phyloP scores from a whole-genome alignment of 371 early-diverging fungal genomes.

The Mortierella sp. region DNA sequence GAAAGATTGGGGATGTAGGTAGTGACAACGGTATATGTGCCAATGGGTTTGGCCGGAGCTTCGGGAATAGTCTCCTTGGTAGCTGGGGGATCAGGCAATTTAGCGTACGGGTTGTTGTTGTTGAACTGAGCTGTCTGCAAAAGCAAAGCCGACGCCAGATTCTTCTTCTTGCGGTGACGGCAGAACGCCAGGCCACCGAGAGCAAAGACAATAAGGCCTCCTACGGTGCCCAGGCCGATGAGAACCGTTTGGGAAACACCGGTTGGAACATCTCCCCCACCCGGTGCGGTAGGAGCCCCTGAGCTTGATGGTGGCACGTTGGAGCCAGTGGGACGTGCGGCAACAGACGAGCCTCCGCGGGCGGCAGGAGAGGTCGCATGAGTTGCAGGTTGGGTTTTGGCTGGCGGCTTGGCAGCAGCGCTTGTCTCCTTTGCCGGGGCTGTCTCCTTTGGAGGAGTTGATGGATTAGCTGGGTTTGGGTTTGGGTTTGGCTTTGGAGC shows the following conservation, averaged over 20 bases:
- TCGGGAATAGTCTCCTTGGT: constrained; percentile 41
- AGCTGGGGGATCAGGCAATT: constrained; percentile 33
- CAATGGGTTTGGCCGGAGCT: constrained; percentile 57
- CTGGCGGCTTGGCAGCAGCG: no score
- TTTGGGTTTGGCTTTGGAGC: no score
- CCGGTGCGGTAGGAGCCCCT: neutral
- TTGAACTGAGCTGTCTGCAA: constrained; percentile 52
- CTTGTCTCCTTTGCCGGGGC: no score
- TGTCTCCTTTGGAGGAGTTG: no score
- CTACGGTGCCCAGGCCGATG: constrained; percentile 44
- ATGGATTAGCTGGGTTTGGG: neutral
- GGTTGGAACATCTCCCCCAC: constrained; percentile 19
- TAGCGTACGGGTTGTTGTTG: constrained; percentile 50
- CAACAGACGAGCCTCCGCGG: neutral
- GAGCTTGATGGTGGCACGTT: neutral
- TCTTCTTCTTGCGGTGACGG: constrained; percentile 53
- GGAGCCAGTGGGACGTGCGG: neutral
- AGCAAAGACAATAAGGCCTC: constrained; percentile 46
- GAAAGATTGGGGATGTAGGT: constrained; percentile 72
- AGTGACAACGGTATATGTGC: constrained; percentile 63
- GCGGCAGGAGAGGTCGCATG: no score
- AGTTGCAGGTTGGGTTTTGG: no score
- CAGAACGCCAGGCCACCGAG: constrained; percentile 47
- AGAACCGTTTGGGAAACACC: constrained; percentile 28
- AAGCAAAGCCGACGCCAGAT: constrained; percentile 36